Percentiles rank a stretch among this genome's conserved stretches.
phyloP scores from a whole-genome alignment of 345 rosid species.

The Eucalyptus regnans region DNA sequence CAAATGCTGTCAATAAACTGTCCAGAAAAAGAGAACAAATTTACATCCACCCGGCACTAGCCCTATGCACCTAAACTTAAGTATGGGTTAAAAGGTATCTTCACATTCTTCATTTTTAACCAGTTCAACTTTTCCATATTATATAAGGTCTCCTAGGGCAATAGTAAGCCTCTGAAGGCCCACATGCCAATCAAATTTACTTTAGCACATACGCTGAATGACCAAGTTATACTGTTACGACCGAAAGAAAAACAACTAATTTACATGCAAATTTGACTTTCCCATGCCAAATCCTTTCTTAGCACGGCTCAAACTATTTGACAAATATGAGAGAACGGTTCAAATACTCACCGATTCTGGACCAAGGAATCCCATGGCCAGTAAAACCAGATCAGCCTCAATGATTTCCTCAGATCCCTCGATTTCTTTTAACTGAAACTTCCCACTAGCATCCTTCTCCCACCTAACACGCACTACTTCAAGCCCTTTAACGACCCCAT shows the following conservation, averaged over 20 bases:
- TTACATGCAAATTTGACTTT: neutral
- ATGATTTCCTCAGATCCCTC: slow-evolving; percentile 83
- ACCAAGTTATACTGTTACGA: neutral
- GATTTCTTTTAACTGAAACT: slow-evolving; percentile 73
- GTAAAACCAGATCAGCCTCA: slow-evolving; percentile 76
- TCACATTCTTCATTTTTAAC: neutral
- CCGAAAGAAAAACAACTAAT: neutral
- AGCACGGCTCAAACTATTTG: neutral
- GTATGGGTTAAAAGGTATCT: neutral
- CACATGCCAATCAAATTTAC: neutral
- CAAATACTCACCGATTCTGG: slow-evolving; percentile 67
- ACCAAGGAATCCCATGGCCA: slow-evolving; percentile 99
- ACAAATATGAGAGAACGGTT: neutral
- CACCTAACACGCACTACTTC: slow-evolving; percentile 62
- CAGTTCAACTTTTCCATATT: neutral
- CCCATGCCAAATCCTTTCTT: neutral
- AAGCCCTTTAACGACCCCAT: slow-evolving; percentile 74
- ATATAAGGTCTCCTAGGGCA: neutral
- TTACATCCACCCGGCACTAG: neutral
- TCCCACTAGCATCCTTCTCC: slow-evolving; percentile 91
- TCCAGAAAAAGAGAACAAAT: neutral
- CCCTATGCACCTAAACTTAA: neutral
- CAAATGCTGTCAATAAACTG: neutral
- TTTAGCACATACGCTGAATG: neutral
- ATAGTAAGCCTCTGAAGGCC: neutral